Conservation (phyloP, 805 yeast species). For the Torulaspora microellipsoides region DNA sequence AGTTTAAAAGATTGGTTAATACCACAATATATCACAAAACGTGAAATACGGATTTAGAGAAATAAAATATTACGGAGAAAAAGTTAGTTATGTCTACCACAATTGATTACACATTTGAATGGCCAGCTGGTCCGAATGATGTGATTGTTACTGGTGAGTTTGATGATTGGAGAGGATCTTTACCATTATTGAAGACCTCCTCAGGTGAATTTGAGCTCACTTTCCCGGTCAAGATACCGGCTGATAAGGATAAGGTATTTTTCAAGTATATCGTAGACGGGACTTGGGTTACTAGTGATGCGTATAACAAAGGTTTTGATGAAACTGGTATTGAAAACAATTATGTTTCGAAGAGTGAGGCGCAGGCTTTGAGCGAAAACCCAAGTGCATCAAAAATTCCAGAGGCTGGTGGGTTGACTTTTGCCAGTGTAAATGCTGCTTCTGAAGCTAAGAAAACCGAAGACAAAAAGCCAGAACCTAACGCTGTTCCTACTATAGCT, state of each 20-base stretch:
- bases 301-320: slow-evolving; percentile 38
- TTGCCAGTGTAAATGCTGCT: slow-evolving; percentile 7
- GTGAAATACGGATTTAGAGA: too few relatives aligned
- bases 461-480: slow-evolving; percentile 4
- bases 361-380: slow-evolving; percentile 6
- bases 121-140: slow-evolving; percentile 50
- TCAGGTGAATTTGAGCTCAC: slow-evolving; percentile 59
- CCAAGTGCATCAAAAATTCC: slow-evolving; percentile 33
- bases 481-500: slow-evolving; percentile 10
- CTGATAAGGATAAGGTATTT: slow-evolving; percentile 35
- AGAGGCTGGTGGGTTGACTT: slow-evolving; percentile 45
- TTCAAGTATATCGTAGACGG: slow-evolving; percentile 68
- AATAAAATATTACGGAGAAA: too few relatives aligned
- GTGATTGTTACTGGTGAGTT: slow-evolving; percentile 70
- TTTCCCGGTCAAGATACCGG: slow-evolving; percentile 46
- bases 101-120: slow-evolving; percentile 28
- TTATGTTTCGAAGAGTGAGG: slow-evolving; percentile 23
- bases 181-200: slow-evolving; percentile 55
- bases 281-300: slow-evolving; percentile 47
- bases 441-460: slow-evolving; percentile 1
- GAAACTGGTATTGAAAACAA: slow-evolving; percentile 44
- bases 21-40: too few relatives aligned
- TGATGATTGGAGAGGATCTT: slow-evolving; percentile 60
- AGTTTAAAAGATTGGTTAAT: too few relatives aligned
- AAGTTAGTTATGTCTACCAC: slow-evolving; percentile 1